Conservation (phyloP, 2,329 filamentous ascomycete species). For the Cylindrodendrum hubeiense region DNA sequence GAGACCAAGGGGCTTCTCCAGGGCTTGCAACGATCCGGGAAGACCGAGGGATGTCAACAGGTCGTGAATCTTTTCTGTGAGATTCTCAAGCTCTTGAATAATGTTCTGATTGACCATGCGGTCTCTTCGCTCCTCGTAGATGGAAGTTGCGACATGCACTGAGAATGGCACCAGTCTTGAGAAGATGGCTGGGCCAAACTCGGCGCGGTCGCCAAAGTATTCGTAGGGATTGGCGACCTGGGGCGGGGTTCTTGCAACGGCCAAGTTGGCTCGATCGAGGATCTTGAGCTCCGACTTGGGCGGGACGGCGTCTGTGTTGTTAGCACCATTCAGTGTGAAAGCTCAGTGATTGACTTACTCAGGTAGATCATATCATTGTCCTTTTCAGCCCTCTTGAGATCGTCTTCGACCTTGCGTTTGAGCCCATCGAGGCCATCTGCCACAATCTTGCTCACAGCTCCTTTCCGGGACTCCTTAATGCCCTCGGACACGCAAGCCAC, state of each 20-base stretch:
- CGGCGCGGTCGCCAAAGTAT: slow-evolving; percentile 81
- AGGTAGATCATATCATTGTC: slow-evolving; percentile 98
- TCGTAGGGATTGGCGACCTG: slow-evolving; percentile 86
- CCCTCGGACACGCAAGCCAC: slow-evolving; percentile 87
- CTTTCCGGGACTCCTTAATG: slow-evolving; percentile 80
- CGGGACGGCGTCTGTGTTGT: slow-evolving; percentile 76
- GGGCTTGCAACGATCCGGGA: slow-evolving; percentile 90
- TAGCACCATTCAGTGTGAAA: slow-evolving; percentile 38
- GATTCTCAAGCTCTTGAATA: slow-evolving; percentile 83
- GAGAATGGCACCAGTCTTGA: slow-evolving; percentile 94
- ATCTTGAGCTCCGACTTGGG: slow-evolving; percentile 89
- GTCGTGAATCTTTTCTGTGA: slow-evolving; percentile 85
- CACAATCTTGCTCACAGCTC: slow-evolving; percentile 85
- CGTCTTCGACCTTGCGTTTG: slow-evolving; percentile 85
- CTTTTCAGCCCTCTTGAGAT: slow-evolving; percentile 91
- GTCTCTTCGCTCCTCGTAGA: slow-evolving; percentile 93
- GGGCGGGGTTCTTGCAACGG: slow-evolving; percentile 80
- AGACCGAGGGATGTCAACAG: slow-evolving; percentile 86
- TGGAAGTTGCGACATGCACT: slow-evolving; percentile 93
- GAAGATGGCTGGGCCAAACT: slow-evolving; percentile 89
- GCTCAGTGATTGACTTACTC: slow-evolving; percentile 58
- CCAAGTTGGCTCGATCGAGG: slow-evolving; percentile 91
- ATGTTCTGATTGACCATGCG: slow-evolving; percentile 91
- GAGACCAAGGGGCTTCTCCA: slow-evolving; percentile 93
- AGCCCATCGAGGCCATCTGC: slow-evolving; percentile 85